A percentile compares a stretch with the other conserved stretches of the same genome.
These are phyloP conservation scores for Metschnikowia koreensis DNA, from an alignment of 805 yeast species.

Conservation along the genomic window DNA sequence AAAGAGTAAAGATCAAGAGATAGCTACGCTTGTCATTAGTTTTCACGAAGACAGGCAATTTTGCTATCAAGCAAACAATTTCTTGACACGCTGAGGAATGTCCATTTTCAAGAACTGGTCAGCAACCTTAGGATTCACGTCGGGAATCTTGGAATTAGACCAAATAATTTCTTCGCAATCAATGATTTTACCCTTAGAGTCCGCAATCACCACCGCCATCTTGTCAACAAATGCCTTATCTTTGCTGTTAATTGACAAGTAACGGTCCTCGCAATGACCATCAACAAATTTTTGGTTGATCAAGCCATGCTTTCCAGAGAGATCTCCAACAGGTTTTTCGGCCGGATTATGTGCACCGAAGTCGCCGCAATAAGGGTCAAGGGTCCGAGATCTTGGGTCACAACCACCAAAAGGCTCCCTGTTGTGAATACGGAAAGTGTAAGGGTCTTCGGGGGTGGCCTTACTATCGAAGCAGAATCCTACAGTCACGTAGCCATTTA, in stretches of 20 bases:
- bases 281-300: neutral
- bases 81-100: neutral
- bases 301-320: constrained; percentile 6
- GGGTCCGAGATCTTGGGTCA: neutral
- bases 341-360: neutral
- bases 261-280: neutral
- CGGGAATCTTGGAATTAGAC: neutral
- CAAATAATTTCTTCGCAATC: neutral
- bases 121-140: constrained; percentile 1
- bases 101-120: neutral
- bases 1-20: too few species aligned
- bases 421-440: neutral
- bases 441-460: too few species aligned
- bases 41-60: too few species aligned
- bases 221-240: constrained; percentile 2
- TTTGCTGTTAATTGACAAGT: constrained; percentile 4
- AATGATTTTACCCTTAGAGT: neutral
- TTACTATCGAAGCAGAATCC: too few species aligned
- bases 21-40: too few species aligned
- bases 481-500: neutral
- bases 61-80: too few species aligned
- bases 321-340: constrained; percentile 5
- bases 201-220: constrained; percentile 1
- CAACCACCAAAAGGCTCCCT: neutral
- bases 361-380: constrained; percentile 4